Conservation (phyloP, 495 filamentous ascomycete genomes). For the Lineolata rhizophorae region DNA sequence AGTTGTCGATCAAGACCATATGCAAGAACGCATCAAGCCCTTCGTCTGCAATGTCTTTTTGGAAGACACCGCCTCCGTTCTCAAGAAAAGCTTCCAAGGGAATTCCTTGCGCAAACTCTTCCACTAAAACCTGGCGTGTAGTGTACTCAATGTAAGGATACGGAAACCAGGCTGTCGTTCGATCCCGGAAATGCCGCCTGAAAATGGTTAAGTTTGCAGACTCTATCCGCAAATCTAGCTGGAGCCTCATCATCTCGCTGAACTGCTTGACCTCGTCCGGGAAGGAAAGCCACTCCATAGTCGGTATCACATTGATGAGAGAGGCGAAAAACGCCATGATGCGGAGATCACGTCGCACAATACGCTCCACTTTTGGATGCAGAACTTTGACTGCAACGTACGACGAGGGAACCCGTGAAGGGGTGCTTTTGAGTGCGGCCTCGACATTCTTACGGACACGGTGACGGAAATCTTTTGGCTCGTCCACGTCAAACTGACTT, state of each 20-base stretch:
- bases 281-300: constrained; percentile 92
- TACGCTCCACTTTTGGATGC: constrained; percentile 75
- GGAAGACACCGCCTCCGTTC: constrained; percentile 79
- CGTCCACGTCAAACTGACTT: constrained; percentile 30
- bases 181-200: constrained; percentile 70
- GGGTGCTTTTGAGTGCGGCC: constrained; percentile 61
- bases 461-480: constrained; percentile 31
- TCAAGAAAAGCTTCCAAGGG: constrained; percentile 76
- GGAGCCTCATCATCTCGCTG: constrained; percentile 94
- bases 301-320: constrained; percentile 68
- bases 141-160: constrained; percentile 82
- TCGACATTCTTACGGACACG: constrained; percentile 67
- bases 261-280: constrained; percentile 90
- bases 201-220: constrained; percentile 75
- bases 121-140: constrained; percentile 77
- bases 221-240: constrained; percentile 90
- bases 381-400: constrained; percentile 96
- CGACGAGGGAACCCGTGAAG: constrained; percentile 65
- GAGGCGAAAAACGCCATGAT: constrained; percentile 92
- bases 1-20: constrained; percentile 96
- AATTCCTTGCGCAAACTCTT: constrained; percentile 90
- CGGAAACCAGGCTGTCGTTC: constrained; percentile 88
- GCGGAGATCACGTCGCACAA: constrained; percentile 66
- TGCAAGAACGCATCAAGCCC: constrained; percentile 94
- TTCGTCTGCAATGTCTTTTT: constrained; percentile 84